Conservation (phyloP, 179 eudicot species). For the Gypsophila paniculata region DNA sequence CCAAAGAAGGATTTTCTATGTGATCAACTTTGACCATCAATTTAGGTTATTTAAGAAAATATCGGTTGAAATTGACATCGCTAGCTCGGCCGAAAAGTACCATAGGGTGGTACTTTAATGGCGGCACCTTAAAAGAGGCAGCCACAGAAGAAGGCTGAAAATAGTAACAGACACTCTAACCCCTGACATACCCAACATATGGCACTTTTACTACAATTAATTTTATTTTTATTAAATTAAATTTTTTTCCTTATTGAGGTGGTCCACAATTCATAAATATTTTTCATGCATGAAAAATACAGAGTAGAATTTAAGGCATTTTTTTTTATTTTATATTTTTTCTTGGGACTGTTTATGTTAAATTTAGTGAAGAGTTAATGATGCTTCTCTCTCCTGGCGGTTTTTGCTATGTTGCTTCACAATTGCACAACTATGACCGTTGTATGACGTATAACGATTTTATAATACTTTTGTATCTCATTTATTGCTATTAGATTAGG, state of each 20-base stretch:
- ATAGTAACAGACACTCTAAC: background rate
- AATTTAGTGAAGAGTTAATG: conserved; percentile 5
- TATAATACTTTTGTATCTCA: too few species aligned
- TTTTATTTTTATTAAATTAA: too few species aligned
- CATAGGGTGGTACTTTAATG: conserved; percentile 29
- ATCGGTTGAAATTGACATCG: background rate
- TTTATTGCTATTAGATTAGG: too few species aligned
- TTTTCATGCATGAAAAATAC: conserved; percentile 1
- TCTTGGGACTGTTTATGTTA: conserved; percentile 20
- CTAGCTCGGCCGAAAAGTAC: conserved; percentile 16
- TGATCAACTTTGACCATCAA: too few species aligned
- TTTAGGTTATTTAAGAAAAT: too few species aligned
- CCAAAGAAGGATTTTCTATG: too few species aligned
- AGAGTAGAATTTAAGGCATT: background rate
- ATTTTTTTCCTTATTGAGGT: background rate
- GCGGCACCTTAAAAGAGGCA: conserved; percentile 18
- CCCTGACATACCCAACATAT: conserved; percentile 20
- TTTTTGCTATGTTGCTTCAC: background rate
- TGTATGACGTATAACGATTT: too few species aligned
- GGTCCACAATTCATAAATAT: background rate
- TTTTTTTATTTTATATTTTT: background rate
- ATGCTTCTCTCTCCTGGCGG: background rate
- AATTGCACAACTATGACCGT: too few species aligned
- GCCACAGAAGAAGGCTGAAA: too few species aligned
- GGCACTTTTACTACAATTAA: background rate